Conservation (phyloP, 2,329 filamentous ascomycete genomes). For the Aspergillus sp. region DNA sequence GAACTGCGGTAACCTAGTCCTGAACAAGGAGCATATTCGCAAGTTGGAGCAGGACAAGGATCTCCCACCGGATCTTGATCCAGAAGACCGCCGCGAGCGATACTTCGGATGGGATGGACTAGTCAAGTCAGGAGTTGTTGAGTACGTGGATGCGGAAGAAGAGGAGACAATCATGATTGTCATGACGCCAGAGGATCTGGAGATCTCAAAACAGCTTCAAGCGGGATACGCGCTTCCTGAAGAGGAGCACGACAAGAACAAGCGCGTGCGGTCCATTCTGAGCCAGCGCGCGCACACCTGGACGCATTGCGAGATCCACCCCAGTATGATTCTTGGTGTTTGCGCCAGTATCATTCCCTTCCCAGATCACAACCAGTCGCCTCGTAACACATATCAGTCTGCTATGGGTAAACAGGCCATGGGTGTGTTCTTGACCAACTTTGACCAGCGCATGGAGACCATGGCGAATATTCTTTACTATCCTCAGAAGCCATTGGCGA, state of each 20-base stretch:
- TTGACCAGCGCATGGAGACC: constrained; percentile 95
- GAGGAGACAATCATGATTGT: constrained; percentile 99
- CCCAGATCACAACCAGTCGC: constrained; percentile 97
- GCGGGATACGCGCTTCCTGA: constrained; percentile 63
- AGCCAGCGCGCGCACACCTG: constrained; percentile 89
- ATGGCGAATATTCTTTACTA: constrained; percentile 99
- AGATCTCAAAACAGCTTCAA: constrained; percentile 73
- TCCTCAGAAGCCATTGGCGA: constrained; percentile 94
- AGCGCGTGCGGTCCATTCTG: constrained; percentile 83
- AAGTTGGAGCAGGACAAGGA: constrained; percentile 75
- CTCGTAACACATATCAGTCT: constrained; percentile 98
- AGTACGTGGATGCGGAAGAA: constrained; percentile 97
- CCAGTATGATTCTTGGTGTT: constrained; percentile 97
- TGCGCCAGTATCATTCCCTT: constrained; percentile 99
- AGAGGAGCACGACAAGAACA: constrained; percentile 75
- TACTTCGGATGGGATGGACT: constrained; percentile 90
- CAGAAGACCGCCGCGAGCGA: constrained; percentile 60
- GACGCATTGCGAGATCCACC: constrained; percentile 99
- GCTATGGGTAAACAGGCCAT: constrained; percentile 99
- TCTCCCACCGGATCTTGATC: constrained; percentile 63
- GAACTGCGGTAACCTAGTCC: constrained; percentile 75
- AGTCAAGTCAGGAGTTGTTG: constrained; percentile 81
- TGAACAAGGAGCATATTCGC: constrained; percentile 82
- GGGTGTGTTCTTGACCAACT: constrained; percentile 98
- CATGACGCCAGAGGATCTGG: constrained; percentile 96